Conservation (phyloP, 75 land plant genomes). For the Isoetes taiwanensis region DNA sequence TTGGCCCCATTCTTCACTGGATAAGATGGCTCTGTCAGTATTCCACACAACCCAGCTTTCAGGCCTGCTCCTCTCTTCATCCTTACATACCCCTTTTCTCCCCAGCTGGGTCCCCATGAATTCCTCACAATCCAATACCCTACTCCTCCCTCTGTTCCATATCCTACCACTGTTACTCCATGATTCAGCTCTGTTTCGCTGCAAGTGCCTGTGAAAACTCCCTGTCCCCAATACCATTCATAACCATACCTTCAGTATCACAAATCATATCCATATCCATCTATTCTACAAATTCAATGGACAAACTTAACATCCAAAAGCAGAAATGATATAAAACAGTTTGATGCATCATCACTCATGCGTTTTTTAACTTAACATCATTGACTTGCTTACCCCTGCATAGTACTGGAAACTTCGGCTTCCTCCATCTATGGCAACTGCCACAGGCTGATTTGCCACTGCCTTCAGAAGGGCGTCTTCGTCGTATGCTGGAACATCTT, state of each 20-base stretch:
- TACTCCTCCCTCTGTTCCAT: slow-evolving; percentile 20
- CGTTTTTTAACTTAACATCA: no score
- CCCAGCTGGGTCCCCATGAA: slow-evolving; percentile 53
- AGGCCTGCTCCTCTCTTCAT: slow-evolving; percentile 12
- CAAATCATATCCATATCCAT: no score
- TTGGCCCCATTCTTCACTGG: slow-evolving; percentile 16
- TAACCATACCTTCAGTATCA: no score
- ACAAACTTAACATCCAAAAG: no score
- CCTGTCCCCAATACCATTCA: no score
- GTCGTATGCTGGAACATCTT: slow-evolving; percentile 38
- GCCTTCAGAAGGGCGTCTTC: slow-evolving; percentile 35
- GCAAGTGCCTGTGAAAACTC: slow-evolving; percentile 56
- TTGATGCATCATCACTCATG: no score
- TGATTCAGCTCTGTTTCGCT: slow-evolving; percentile 51
- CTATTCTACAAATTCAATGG: no score
- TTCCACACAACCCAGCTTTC: slow-evolving; percentile 14
- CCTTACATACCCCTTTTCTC: slow-evolving; percentile 32
- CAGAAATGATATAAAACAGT: no score
- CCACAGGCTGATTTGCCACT: slow-evolving; percentile 52
- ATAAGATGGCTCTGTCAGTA: slow-evolving; percentile 19
- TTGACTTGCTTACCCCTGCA: slow-evolving; percentile 45
- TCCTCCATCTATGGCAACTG: slow-evolving; percentile 62
- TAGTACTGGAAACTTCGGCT: slow-evolving; percentile 52
- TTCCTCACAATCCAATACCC: slow-evolving; percentile 53
- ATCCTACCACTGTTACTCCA: slow-evolving; percentile 37